phyloP scores from a whole-genome alignment of 208 protist species.

The Trypanosoma scelopori region DNA sequence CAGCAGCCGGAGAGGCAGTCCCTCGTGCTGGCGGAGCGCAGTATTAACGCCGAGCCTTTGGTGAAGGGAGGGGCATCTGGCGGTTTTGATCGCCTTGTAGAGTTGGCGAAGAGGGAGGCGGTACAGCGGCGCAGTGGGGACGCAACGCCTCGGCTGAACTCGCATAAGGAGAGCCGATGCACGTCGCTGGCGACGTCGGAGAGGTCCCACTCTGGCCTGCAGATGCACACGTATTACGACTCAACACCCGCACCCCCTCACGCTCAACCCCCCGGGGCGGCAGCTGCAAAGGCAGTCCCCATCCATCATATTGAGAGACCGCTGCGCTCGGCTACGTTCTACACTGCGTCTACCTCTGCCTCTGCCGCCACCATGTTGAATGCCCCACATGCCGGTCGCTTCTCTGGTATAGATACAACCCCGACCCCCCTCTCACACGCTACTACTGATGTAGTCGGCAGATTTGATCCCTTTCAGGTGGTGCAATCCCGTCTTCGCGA shows the following conservation, averaged over 20 bases:
- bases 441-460: background rate
- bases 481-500: conserved; percentile 55
- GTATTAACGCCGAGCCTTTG: conserved; percentile 4
- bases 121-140: conserved; percentile 6
- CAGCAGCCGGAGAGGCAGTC: background rate
- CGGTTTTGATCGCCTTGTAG: conserved; percentile 9
- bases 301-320: background rate
- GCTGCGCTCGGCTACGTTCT: background rate
- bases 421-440: background rate
- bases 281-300: background rate
- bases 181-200: background rate
- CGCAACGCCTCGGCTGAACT: background rate
- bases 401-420: background rate
- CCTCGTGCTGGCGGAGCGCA: background rate
- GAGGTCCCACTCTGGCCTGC: background rate
- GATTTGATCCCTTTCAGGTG: conserved; percentile 55
- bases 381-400: background rate
- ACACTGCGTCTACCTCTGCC: background rate
- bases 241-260: background rate
- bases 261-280: background rate
- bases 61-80: background rate
- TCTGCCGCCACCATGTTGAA: background rate
- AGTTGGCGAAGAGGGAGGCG: conserved; percentile 21
- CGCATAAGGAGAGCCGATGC: background rate
- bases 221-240: conserved; percentile 20